Evolutionary conservation across 441 rosid species (phyloP).

Genomic region (Theobroma grandiflorum): DNA sequence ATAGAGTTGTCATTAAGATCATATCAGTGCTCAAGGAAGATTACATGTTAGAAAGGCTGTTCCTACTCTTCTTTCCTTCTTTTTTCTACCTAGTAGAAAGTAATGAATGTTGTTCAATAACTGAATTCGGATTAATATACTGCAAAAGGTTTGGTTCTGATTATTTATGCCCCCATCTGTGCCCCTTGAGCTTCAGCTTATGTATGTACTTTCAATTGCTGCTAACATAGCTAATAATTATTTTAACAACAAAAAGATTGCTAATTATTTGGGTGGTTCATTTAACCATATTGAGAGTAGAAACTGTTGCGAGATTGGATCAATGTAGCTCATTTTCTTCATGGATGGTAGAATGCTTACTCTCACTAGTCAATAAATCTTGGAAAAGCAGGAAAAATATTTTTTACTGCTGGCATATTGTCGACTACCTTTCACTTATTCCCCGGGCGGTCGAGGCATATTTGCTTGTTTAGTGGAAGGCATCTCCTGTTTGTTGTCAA

Average conservation of each 20-base stretch:
- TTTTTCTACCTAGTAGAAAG: neutral
- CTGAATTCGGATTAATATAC: conserved; percentile 1
- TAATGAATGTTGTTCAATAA: conserved; percentile 13
- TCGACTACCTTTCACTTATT: neutral
- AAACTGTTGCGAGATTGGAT: neutral
- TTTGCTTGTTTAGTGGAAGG: neutral
- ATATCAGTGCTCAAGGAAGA: neutral
- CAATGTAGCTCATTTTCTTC: neutral
- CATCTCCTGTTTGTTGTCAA: neutral
- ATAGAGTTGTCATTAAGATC: neutral
- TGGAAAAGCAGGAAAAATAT: neutral
- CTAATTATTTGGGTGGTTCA: neutral
- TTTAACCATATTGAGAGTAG: neutral
- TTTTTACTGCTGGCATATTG: neutral
- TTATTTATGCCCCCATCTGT: neutral
- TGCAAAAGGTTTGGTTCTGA: conserved; percentile 5
- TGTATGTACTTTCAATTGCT: neutral
- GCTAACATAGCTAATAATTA: neutral
- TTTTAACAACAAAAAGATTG: neutral
- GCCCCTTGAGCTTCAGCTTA: neutral
- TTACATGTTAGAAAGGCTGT: conserved; percentile 1
- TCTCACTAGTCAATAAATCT: neutral
- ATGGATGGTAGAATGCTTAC: neutral
- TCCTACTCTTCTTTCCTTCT: neutral
- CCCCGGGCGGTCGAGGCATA: neutral